phyloP scores from a whole-genome alignment of 345 rosid genomes.

The Rhodomyrtus tomentosa region DNA sequence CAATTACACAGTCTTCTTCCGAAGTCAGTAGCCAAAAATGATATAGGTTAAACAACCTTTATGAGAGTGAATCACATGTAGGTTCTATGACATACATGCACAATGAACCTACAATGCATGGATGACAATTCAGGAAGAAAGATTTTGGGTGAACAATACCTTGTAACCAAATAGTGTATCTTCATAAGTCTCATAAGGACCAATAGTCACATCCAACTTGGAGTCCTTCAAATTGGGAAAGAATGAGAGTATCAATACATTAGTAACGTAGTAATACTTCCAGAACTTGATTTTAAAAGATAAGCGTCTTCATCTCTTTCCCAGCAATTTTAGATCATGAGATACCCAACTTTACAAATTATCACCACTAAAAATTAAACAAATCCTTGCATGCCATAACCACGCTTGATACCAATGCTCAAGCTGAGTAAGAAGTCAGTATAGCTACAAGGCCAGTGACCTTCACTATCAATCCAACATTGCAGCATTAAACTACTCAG shows the following conservation, averaged over 20 bases:
- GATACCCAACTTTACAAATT: not conserved
- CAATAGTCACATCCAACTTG: slow-evolving; percentile 81
- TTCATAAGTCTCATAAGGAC: slow-evolving; percentile 97
- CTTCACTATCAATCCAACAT: not conserved
- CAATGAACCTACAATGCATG: not conserved
- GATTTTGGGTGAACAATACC: slow-evolving; percentile 27
- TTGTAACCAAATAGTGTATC: slow-evolving; percentile 84
- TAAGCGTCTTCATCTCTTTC: not conserved
- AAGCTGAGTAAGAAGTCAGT: not conserved
- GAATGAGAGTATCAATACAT: not conserved
- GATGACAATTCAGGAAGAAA: not conserved
- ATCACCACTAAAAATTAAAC: not conserved
- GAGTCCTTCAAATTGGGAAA: slow-evolving; percentile 43
- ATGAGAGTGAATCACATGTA: not conserved
- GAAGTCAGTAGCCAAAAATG: not conserved
- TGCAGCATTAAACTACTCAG: not conserved
- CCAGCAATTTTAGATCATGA: not conserved
- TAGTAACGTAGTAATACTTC: not conserved
- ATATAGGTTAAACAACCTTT: not conserved
- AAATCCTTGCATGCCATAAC: not conserved
- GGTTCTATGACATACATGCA: not conserved
- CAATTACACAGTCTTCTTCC: not conserved
- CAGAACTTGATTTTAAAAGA: not conserved
- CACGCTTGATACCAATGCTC: not conserved
- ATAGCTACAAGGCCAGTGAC: not conserved